These are phyloP conservation scores for Lepidium campestre DNA, from an alignment of 441 rosid genomes.

Conservation along the genomic window DNA sequence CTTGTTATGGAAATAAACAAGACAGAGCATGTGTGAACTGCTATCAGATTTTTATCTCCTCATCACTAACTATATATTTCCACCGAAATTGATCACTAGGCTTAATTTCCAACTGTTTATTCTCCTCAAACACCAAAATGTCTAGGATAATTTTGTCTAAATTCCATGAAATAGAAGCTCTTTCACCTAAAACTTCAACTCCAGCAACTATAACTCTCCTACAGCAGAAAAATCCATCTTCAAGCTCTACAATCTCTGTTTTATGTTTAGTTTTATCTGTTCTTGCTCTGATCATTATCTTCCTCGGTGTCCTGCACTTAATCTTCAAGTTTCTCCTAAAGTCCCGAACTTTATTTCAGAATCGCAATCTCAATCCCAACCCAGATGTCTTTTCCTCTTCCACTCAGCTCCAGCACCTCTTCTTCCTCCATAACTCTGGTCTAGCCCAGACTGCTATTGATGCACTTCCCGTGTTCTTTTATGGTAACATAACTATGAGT, in stretches of 20 bases:
- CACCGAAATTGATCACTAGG: not conserved
- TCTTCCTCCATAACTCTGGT: constrained; percentile 61
- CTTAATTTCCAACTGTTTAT: not conserved
- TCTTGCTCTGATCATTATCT: constrained; percentile 2
- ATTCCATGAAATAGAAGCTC: not conserved
- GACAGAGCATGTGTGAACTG: not conserved
- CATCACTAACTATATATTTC: not conserved
- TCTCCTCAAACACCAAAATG: not conserved
- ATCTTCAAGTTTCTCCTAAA: constrained; percentile 14
- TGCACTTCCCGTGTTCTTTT: constrained; percentile 55
- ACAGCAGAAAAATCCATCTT: constrained; percentile 2
- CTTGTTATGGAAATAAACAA: not conserved
- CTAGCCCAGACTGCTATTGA: constrained; percentile 59
- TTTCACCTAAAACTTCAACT: constrained; percentile 2
- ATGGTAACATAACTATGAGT: constrained; percentile 40
- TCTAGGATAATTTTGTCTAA: constrained; percentile 1
- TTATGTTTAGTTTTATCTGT: constrained; percentile 1
- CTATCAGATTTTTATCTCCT: not conserved
- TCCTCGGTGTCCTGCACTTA: constrained; percentile 8
- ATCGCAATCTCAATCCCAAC: constrained; percentile 39
- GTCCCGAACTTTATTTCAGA: constrained; percentile 37
- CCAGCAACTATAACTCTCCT: not conserved
- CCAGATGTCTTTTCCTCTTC: constrained; percentile 31
- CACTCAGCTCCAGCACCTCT: constrained; percentile 74
- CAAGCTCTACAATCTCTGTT: not conserved